Percentiles rank a stretch among this genome's conserved stretches.
phyloP scores from a whole-genome alignment of 2,329 filamentous ascomycete species.

The Rutstroemia sp. region DNA sequence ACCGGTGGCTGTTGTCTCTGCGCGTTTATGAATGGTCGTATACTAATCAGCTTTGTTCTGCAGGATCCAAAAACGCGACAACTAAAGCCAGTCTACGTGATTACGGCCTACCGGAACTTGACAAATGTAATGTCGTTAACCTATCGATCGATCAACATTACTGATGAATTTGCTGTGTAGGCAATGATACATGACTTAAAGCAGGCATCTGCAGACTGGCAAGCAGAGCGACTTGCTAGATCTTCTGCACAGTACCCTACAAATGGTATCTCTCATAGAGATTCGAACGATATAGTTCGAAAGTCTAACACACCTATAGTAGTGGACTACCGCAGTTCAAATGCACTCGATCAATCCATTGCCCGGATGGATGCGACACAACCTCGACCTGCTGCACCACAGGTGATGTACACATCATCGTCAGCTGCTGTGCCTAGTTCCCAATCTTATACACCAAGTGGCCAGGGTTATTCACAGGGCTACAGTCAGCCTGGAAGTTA shows the following conservation, averaged over 20 bases:
- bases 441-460: slow-evolving; percentile 10
- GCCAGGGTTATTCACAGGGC: slow-evolving; percentile 20
- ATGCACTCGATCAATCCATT: slow-evolving; percentile 29
- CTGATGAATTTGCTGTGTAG: slow-evolving; percentile 29
- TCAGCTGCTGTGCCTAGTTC: slow-evolving; percentile 11
- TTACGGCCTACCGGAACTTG: slow-evolving; percentile 71
- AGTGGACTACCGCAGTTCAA: slow-evolving; percentile 27
- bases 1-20: no score
- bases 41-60: slow-evolving; percentile 9
- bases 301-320: slow-evolving; percentile 32
- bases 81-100: slow-evolving; percentile 64
- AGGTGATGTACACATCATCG: slow-evolving; percentile 18
- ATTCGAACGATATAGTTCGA: slow-evolving; percentile 27
- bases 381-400: slow-evolving; percentile 11
- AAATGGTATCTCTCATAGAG: slow-evolving; percentile 30
- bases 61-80: slow-evolving; percentile 51
- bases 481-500: slow-evolving; percentile 18
- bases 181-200: slow-evolving; percentile 49
- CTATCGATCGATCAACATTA: slow-evolving; percentile 7
- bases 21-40: neutral
- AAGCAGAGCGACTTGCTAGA: slow-evolving; percentile 27
- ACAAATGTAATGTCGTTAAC: slow-evolving; percentile 52
- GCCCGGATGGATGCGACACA: slow-evolving; percentile 31
- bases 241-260: slow-evolving; percentile 23
- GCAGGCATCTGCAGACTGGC: slow-evolving; percentile 44